Evolutionary conservation across 129 eudicot species (phyloP).

Genomic region (Flaveria brownii): DNA sequence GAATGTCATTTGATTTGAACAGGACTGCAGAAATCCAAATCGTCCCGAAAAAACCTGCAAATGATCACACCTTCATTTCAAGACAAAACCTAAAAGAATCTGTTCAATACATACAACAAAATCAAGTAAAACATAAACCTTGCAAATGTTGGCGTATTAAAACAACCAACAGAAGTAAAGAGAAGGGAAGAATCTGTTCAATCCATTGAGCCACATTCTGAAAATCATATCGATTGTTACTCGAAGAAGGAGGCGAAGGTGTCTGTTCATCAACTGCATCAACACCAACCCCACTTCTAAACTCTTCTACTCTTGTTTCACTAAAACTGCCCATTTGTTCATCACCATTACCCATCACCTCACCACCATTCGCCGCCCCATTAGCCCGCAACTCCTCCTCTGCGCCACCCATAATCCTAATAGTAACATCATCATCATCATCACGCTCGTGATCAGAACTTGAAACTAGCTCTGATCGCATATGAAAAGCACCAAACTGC

Average conservation of each 20-base stretch:
- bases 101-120: background rate
- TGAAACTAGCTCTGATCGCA: conserved; percentile 15
- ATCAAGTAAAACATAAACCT: conserved; percentile 32
- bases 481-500: conserved; percentile 22
- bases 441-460: conserved; percentile 29
- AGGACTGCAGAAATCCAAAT: conserved; percentile 52
- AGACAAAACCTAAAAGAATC: background rate
- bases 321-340: background rate
- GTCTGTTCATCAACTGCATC: conserved; percentile 27
- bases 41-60: conserved; percentile 53
- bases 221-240: conserved; percentile 36
- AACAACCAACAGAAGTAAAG: conserved; percentile 50
- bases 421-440: conserved; percentile 38
- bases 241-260: background rate
- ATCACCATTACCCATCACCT: background rate
- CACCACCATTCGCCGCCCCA: conserved; percentile 13
- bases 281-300: conserved; percentile 23
- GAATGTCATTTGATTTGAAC: conserved; percentile 53
- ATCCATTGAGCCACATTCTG: conserved; percentile 45
- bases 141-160: conserved; percentile 47
- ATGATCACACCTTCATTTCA: background rate
- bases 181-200: conserved; percentile 54
- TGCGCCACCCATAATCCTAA: conserved; percentile 38
- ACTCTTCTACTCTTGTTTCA: conserved; percentile 26
- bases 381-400: conserved; percentile 25